A percentile compares a stretch with the other conserved stretches of the same genome.
Conservation (phyloP, 495 filamentous ascomycete species). For the Penicillium cinerascens region DNA sequence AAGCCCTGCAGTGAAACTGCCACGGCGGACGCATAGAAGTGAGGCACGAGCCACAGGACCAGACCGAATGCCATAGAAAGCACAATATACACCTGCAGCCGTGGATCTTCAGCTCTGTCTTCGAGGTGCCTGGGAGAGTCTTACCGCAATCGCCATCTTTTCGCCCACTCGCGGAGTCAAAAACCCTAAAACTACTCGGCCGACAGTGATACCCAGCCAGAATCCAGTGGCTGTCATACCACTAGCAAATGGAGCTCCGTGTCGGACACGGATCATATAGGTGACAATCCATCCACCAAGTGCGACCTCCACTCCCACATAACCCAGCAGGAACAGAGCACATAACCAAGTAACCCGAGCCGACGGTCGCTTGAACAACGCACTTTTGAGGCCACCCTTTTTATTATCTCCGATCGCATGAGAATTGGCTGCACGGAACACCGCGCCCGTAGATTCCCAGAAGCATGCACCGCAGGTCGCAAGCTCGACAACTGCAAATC, state of each 20-base stretch:
- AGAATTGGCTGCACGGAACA: slow-evolving; percentile 51
- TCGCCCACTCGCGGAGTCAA: slow-evolving; percentile 60
- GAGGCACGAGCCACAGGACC: slow-evolving; percentile 65
- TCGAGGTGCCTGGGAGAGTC: not conserved
- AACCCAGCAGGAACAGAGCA: slow-evolving; percentile 71
- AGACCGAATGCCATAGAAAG: slow-evolving; percentile 53
- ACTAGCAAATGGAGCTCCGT: slow-evolving; percentile 51
- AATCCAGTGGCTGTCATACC: slow-evolving; percentile 65
- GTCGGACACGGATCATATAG: slow-evolving; percentile 59
- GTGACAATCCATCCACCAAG: slow-evolving; percentile 70
- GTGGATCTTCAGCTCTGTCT: not conserved
- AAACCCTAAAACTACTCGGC: slow-evolving; percentile 58
- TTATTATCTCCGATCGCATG: slow-evolving; percentile 26
- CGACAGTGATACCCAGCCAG: slow-evolving; percentile 63
- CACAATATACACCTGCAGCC: slow-evolving; percentile 45
- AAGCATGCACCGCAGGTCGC: slow-evolving; percentile 54
- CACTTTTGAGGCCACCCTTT: slow-evolving; percentile 52
- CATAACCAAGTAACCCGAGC: slow-evolving; percentile 69
- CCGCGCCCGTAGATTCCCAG: slow-evolving; percentile 61
- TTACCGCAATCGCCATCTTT: slow-evolving; percentile 52
- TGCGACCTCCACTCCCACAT: slow-evolving; percentile 82
- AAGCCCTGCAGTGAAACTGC: slow-evolving; percentile 68
- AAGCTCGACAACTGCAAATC: slow-evolving; percentile 59
- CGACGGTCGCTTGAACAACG: slow-evolving; percentile 45
- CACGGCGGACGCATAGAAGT: slow-evolving; percentile 68